Evolutionary conservation across 371 early-diverging fungal species (phyloP), one percentile per base, ranked within the genome.

Genomic region (Circinella minor): DNA sequence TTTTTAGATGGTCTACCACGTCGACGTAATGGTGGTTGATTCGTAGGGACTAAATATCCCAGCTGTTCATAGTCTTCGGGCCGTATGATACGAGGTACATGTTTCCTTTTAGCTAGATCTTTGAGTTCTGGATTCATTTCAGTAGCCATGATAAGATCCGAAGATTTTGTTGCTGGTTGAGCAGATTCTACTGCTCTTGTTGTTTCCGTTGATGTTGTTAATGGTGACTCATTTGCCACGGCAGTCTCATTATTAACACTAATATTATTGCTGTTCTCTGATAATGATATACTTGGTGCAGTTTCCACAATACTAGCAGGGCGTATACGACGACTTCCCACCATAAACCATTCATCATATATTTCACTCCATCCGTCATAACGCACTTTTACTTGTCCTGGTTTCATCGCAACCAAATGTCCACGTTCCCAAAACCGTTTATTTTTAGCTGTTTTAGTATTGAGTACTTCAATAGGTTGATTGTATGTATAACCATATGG

Each of bases 261-360:
- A 39, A 9, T 9, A 6, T 43, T 3, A 43, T 43, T 43, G 43
- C 3, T 43, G 43, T 3, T 43, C 9, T 6, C 11, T 11, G 11
- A 43, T 43, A 11, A 18, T 61, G 59, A 14, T 54, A 5, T 54
- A 54, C 15, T 37, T 63, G 57, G 0, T 47, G 39, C 51, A 18
- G 65, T 54, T 61, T 8, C n/a, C 13, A 8, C 61, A 18, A n/a
- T 37, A 15, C 18, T 62, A 68, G 64, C 71, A 17, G 66, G 49
- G 11, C 81, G 69, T 14, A 85, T 76, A 7, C 89, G 77, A n/a
- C 82, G 74, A 62, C 90, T 91, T 17, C 86, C 90, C 3, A 84
- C 77, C 47, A 80, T 84, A 18, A 89, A 72, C 90, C 90, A 90
- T 67, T 90, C 90, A 54, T 91, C 91, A 70, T 82, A 88, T 27